Conservation (phyloP, 257 asterid species). For the Datura wrightii region DNA sequence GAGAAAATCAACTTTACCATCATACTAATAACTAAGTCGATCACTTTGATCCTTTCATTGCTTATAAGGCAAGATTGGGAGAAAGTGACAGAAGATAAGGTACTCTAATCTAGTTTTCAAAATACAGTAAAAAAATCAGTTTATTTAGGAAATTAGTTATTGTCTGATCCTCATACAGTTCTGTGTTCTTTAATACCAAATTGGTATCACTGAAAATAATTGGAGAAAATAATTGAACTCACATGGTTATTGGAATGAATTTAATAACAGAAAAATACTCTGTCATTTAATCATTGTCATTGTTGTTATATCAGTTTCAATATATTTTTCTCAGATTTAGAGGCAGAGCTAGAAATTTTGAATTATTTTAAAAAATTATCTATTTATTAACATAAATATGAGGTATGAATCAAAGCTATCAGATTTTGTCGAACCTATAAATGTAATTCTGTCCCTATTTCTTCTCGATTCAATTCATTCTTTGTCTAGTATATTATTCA, state of each 20-base stretch:
- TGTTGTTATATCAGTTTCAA: neutral
- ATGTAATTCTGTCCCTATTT: too few relatives aligned
- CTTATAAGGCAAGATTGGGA: conserved; percentile 4
- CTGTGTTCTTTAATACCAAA: neutral
- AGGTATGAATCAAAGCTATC: too few relatives aligned
- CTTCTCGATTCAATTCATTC: neutral
- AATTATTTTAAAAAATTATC: too few relatives aligned
- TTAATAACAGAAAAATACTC: neutral
- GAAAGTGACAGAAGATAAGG: neutral
- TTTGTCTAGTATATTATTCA: neutral
- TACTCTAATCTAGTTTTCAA: neutral
- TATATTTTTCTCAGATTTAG: neutral
- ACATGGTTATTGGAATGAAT: neutral
- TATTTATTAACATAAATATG: too few relatives aligned
- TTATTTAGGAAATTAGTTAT: neutral
- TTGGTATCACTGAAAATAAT: neutral
- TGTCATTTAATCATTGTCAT: neutral
- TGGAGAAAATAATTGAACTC: neutral
- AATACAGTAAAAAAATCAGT: neutral
- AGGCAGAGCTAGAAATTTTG: too few relatives aligned
- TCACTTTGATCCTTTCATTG: neutral
- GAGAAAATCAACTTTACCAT: neutral
- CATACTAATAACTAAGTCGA: neutral
- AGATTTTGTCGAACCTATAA: too few relatives aligned
- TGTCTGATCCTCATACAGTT: neutral